A percentile compares a stretch with the other conserved stretches of the same genome.
phyloP scores from a whole-genome alignment of 2,329 filamentous ascomycete species.

The Parastagonospora nodorum region DNA sequence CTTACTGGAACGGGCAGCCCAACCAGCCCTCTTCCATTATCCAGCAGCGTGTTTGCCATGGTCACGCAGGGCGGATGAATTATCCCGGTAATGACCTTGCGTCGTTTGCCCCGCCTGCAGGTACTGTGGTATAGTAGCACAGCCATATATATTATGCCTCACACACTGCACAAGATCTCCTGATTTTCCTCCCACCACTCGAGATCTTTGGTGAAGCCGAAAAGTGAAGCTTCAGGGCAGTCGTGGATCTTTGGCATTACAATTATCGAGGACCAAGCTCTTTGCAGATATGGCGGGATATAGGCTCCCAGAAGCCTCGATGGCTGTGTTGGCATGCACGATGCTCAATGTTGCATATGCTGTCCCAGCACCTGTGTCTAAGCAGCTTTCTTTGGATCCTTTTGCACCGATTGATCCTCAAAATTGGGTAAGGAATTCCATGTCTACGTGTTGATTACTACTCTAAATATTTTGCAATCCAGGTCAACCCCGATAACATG shows the following conservation, averaged over 20 bases:
- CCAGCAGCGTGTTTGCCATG: conserved; percentile 4
- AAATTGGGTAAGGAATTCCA: conserved; percentile 57
- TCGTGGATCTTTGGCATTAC: background rate
- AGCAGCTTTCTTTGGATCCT: conserved; percentile 41
- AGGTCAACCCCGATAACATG: conserved; percentile 60
- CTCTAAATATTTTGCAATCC: conserved; percentile 55
- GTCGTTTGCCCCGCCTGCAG: background rate
- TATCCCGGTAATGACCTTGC: background rate
- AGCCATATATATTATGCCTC: background rate
- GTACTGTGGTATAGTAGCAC: conserved; percentile 1
- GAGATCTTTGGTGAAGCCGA: too few relatives aligned
- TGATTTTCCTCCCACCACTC: background rate
- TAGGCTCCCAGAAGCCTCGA: background rate
- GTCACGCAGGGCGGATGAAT: background rate
- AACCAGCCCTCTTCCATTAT: background rate
- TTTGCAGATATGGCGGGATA: background rate
- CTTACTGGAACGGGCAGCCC: conserved; percentile 4
- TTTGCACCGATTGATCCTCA: conserved; percentile 59
- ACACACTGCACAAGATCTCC: background rate
- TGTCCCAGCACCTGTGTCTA: conserved; percentile 20
- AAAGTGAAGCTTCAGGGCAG: background rate
- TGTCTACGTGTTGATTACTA: background rate
- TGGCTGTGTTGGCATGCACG: conserved; percentile 9
- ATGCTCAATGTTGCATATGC: conserved; percentile 20
- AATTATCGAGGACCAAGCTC: background rate